These are phyloP conservation scores for Sphenostylis stenocarpa DNA, from an alignment of 306 rosid genomes.

Conservation along the genomic window DNA sequence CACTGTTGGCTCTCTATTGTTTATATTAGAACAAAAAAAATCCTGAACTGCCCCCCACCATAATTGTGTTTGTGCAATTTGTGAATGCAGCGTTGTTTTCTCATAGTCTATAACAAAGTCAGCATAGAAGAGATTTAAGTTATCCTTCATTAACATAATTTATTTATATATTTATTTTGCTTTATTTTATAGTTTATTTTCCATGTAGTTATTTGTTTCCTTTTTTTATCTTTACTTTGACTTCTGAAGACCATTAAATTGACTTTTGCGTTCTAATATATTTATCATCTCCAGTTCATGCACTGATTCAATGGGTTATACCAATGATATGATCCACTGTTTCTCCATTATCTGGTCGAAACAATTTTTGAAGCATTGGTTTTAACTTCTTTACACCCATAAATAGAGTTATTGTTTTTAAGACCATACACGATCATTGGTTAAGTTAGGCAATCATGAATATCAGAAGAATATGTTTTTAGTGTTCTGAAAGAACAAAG, in stretches of 20 bases:
- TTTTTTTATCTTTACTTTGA: neutral
- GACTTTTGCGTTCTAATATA: neutral
- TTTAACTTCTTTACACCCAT: neutral
- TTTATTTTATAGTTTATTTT: neutral
- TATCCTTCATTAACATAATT: neutral
- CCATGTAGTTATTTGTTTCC: neutral
- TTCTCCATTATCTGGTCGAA: neutral
- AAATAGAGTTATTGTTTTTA: neutral
- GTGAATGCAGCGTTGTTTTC: neutral
- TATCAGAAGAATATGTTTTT: neutral
- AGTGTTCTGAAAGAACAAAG: neutral
- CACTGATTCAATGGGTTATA: neutral
- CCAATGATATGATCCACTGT: neutral
- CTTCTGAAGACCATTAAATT: neutral
- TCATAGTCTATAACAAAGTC: neutral
- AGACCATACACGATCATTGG: neutral
- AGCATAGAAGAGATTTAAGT: neutral
- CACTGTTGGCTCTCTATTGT: neutral
- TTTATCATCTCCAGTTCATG: neutral
- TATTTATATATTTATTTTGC: neutral
- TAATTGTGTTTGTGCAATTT: neutral
- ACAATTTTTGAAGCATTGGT: neutral
- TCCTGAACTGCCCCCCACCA: neutral
- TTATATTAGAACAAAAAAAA: neutral
- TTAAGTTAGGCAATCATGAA: neutral